Percentiles rank a stretch among this genome's conserved stretches.
Evolutionary conservation across 1,284 basidiomycete genomes (phyloP).

Genomic region (Naganishia liquefaciens): DNA sequence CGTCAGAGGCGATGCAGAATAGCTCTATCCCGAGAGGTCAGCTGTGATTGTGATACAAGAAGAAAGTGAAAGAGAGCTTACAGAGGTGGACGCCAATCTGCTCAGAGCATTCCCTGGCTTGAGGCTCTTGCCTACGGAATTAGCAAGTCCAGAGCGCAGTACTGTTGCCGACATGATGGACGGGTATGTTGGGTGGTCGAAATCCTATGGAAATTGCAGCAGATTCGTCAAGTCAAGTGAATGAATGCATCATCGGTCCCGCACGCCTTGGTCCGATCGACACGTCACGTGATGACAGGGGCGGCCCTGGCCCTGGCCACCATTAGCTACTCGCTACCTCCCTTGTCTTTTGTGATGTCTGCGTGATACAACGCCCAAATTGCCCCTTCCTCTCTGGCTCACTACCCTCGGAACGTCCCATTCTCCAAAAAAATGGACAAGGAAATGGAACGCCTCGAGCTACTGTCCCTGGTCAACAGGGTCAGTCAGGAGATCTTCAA

Average conservation of each 20-base stretch:
- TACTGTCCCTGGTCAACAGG: constrained; percentile 81
- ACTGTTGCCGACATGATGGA: constrained; percentile 12
- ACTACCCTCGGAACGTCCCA: no score
- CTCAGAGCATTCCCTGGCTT: constrained; percentile 4
- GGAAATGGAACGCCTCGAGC: constrained; percentile 86
- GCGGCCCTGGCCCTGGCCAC: background rate
- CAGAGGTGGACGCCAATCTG: constrained; percentile 23
- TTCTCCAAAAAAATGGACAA: constrained; percentile 62
- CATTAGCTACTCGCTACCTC: background rate
- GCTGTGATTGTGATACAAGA: no score
- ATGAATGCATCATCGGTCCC: no score
- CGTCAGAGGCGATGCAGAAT: constrained; percentile 15
- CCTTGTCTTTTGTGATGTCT: no score
- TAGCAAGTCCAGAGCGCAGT: constrained; percentile 17
- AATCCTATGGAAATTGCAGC: no score
- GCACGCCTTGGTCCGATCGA: background rate
- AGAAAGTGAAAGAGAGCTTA: background rate
- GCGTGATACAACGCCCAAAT: no score
- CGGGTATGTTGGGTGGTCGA: background rate
- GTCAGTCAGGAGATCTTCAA: constrained; percentile 90
- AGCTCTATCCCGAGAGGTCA: constrained; percentile 1
- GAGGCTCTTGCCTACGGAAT: constrained; percentile 15
- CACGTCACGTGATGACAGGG: background rate
- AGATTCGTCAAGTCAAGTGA: no score
- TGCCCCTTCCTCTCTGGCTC: no score